Conservation (phyloP, 495 filamentous ascomycete species). For the Monascus purpureus region DNA sequence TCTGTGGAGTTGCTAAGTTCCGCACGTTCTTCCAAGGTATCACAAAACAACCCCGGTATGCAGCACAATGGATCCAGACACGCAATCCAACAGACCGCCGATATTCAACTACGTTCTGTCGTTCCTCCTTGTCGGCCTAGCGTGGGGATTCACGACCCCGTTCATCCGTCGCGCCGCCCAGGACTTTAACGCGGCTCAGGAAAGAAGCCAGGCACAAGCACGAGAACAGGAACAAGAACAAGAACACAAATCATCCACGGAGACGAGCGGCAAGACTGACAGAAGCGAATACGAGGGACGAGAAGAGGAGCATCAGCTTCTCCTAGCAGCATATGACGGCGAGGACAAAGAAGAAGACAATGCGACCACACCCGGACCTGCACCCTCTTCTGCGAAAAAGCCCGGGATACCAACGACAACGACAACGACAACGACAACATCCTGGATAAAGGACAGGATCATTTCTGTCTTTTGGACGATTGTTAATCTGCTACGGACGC, state of each 20-base stretch:
- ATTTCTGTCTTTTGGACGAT: conserved; percentile 54
- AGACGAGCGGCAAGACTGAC: too few species aligned
- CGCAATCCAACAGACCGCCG: conserved; percentile 32
- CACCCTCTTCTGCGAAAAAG: conserved; percentile 13
- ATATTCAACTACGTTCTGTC: conserved; percentile 68
- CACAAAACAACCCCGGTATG: too few species aligned
- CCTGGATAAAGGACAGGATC: conserved; percentile 40
- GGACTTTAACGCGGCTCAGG: conserved; percentile 40
- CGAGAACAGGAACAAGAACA: conserved; percentile 6
- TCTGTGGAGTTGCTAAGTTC: too few species aligned
- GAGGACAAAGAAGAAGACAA: not conserved
- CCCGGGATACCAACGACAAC: conserved; percentile 2
- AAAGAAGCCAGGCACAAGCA: conserved; percentile 10
- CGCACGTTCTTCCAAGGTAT: too few species aligned
- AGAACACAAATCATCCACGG: too few species aligned
- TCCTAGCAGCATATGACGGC: not conserved
- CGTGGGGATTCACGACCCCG: conserved; percentile 59
- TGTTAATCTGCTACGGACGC: conserved; percentile 62
- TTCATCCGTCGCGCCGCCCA: conserved; percentile 47
- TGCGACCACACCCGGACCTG: conserved; percentile 5
- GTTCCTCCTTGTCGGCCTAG: conserved; percentile 81
- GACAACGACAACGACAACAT: conserved; percentile 6
- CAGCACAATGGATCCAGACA: conserved; percentile 24
- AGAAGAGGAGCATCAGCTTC: conserved; percentile 4
- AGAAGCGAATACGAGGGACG: conserved; percentile 5